A percentile compares a stretch with the other conserved stretches of the same genome.
Conservation (phyloP, 2,329 filamentous ascomycete genomes). For the Pseudogymnoascus sp. region DNA sequence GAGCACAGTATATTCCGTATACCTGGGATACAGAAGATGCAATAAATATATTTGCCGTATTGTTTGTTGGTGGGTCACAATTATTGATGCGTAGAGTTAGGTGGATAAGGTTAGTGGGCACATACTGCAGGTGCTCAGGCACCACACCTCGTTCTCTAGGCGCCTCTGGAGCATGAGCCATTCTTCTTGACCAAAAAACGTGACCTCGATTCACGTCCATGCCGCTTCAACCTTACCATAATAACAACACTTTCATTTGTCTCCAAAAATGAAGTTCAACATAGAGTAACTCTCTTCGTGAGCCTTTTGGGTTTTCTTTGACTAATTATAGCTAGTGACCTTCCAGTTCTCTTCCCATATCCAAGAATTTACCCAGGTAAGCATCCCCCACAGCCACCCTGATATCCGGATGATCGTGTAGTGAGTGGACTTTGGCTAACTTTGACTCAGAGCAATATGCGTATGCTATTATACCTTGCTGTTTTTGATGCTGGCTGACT, state of each 20-base stretch:
- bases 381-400: conserved; percentile 10
- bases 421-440: conserved; percentile 15
- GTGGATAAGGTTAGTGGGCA: background rate
- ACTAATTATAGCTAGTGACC: conserved; percentile 40
- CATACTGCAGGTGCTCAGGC: background rate
- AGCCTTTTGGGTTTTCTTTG: conserved; percentile 8
- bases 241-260: background rate
- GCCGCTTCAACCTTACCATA: background rate
- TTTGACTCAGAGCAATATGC: conserved; percentile 63
- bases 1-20: background rate
- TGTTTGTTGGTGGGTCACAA: background rate
- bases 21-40: background rate
- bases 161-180: background rate
- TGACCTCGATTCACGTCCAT: background rate
- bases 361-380: conserved; percentile 59
- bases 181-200: conserved; percentile 3
- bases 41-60: background rate
- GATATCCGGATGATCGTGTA: background rate
- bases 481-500: background rate
- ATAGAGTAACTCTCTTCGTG: conserved; percentile 51
- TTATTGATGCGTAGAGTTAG: background rate
- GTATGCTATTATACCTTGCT: conserved; percentile 27
- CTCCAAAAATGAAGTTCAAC: conserved; percentile 63
- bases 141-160: conserved; percentile 1
- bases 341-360: conserved; percentile 66